phyloP scores from a whole-genome alignment of 2,329 filamentous ascomycete species.

The Rachicladosporium sp. region DNA sequence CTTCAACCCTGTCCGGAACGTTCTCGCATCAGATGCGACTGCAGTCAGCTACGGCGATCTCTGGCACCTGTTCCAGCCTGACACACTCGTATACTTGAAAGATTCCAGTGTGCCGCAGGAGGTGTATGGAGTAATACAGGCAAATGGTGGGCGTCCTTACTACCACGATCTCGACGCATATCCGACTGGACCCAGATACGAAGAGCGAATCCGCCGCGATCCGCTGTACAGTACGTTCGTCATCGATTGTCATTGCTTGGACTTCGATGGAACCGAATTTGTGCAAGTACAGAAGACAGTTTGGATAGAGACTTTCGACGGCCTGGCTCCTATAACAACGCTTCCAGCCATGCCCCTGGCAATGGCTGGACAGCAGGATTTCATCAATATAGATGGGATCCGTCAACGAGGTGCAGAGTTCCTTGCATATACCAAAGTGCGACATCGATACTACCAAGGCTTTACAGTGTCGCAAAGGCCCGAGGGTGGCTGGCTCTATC shows the following conservation, averaged over 20 bases:
- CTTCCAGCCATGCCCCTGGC: not conserved
- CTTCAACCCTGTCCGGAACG: not conserved
- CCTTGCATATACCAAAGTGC: not conserved
- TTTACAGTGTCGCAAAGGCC: not conserved
- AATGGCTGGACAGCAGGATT: not conserved
- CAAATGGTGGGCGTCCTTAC: not conserved
- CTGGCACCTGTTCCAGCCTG: slow-evolving; percentile 1
- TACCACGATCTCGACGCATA: no score
- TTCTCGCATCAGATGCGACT: no score
- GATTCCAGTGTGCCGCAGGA: not conserved
- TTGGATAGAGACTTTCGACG: not conserved
- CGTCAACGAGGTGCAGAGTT: slow-evolving; percentile 1
- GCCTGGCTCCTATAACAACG: not conserved
- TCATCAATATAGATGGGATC: not conserved
- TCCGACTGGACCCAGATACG: no score
- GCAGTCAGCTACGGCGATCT: not conserved
- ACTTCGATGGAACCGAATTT: slow-evolving; percentile 1
- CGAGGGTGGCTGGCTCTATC: not conserved
- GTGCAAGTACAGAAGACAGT: not conserved
- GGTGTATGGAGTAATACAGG: not conserved
- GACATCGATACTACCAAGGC: slow-evolving; percentile 2
- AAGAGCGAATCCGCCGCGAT: no score
- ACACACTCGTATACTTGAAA: not conserved
- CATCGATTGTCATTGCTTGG: slow-evolving; percentile 1
- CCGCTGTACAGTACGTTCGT: not conserved